Conservation (phyloP, 176 grass and related monocot species). For the Metroxylon sagu region DNA sequence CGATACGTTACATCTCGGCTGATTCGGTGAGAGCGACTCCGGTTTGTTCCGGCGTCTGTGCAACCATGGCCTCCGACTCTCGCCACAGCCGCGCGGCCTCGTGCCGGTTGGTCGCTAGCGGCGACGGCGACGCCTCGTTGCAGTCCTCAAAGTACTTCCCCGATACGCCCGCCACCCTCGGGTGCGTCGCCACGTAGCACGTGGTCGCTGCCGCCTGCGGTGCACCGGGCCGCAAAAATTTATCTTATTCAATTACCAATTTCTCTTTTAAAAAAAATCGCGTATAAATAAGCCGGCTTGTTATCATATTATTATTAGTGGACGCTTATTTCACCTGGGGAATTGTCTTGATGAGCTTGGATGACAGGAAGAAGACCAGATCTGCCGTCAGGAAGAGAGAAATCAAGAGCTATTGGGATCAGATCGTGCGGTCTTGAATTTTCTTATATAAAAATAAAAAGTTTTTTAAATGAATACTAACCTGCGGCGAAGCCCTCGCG, state of each 20-base stretch:
- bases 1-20: too few relatives aligned
- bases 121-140: constrained; percentile 84
- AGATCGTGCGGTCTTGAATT: not conserved
- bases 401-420: not conserved
- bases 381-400: constrained; percentile 24
- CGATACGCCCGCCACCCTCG: constrained; percentile 49
- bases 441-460: not conserved
- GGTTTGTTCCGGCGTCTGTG: too few relatives aligned
- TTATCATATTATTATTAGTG: not conserved
- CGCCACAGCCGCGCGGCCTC: constrained; percentile 65
- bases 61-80: constrained; percentile 35
- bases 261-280: too few relatives aligned
- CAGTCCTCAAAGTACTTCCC: constrained; percentile 92
- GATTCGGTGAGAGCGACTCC: too few relatives aligned
- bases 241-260: too few relatives aligned
- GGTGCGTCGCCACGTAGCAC: constrained; percentile 87
- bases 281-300: too few relatives aligned
- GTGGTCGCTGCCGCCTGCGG: constrained; percentile 84
- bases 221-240: not conserved
- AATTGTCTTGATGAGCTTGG: constrained; percentile 88
- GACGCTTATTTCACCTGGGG: constrained; percentile 59
- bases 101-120: constrained; percentile 27
- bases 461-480: not conserved
- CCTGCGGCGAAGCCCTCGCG: constrained; percentile 72
- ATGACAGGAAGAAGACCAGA: constrained; percentile 77